Evolutionary conservation across 176 grass and related monocot genomes (phyloP).

Genomic region (Miscanthus lutarioriparius): DNA sequence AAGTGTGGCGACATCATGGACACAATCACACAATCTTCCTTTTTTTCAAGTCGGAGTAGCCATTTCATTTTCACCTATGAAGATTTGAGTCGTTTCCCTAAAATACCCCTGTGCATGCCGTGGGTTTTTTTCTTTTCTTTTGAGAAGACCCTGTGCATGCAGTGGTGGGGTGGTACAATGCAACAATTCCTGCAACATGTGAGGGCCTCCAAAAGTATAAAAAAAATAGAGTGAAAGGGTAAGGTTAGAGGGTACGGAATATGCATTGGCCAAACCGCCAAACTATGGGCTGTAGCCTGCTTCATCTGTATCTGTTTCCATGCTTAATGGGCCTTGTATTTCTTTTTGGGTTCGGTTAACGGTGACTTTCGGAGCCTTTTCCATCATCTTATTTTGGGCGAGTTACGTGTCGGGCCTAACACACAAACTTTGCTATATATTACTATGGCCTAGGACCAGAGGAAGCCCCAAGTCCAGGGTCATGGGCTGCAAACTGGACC

Average conservation of each 20-base stretch:
- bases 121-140: too few relatives aligned
- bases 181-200: too few relatives aligned
- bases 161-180: too few relatives aligned
- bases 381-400: background rate
- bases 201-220: too few relatives aligned
- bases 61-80: too few relatives aligned
- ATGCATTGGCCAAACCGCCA: background rate
- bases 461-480: background rate
- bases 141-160: too few relatives aligned
- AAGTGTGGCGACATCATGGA: too few relatives aligned
- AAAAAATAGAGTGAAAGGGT: too few relatives aligned
- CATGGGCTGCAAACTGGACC: background rate
- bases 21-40: too few relatives aligned
- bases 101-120: too few relatives aligned
- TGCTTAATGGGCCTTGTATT: background rate
- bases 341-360: background rate
- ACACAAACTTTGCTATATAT: background rate
- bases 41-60: too few relatives aligned
- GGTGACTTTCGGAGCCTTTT: background rate
- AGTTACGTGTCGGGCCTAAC: background rate
- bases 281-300: background rate
- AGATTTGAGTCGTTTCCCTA: too few relatives aligned
- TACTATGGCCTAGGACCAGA: background rate
- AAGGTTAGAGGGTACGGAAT: background rate
- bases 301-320: background rate